Percentiles rank a stretch among this genome's conserved stretches.
Evolutionary conservation across 257 asterid species (phyloP).

Genomic region (Nicotiana knightiana): DNA sequence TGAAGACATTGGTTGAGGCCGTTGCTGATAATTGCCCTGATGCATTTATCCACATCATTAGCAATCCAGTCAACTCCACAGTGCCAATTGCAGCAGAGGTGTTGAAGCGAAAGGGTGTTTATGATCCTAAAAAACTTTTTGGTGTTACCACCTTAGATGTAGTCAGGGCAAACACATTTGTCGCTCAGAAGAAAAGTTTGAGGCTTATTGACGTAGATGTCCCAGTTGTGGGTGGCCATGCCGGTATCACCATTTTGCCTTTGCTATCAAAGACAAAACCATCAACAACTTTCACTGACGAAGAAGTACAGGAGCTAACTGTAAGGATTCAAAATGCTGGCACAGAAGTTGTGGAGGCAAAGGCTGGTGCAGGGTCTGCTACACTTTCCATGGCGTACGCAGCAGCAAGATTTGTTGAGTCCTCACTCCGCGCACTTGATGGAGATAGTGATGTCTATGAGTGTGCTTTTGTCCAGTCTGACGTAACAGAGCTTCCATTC

Average conservation of each 20-base stretch:
- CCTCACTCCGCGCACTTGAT: constrained; percentile 81
- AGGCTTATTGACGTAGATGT: constrained; percentile 78
- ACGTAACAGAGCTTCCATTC: constrained; percentile 66
- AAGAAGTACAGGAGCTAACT: constrained; percentile 64
- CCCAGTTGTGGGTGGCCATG: constrained; percentile 83
- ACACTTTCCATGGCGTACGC: constrained; percentile 94
- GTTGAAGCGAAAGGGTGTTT: constrained; percentile 67
- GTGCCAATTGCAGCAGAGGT: constrained; percentile 88
- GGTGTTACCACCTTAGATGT: constrained; percentile 87
- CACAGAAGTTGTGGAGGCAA: constrained; percentile 90
- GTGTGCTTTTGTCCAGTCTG: constrained; percentile 65
- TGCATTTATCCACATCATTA: constrained; percentile 77
- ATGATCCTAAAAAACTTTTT: constrained; percentile 71
- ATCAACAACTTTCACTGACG: constrained; percentile 45
- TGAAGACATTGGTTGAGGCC: constrained; percentile 61
- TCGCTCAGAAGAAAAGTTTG: constrained; percentile 59
- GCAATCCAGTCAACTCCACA: constrained; percentile 86
- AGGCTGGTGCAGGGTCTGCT: constrained; percentile 93
- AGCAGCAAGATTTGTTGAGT: constrained; percentile 83
- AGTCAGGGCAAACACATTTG: constrained; percentile 74
- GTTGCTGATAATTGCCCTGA: constrained; percentile 82
- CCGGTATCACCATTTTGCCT: constrained; percentile 79
- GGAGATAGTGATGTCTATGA: constrained; percentile 78
- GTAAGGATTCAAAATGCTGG: constrained; percentile 85
- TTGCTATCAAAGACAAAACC: constrained; percentile 70